These are phyloP conservation scores for Lactarius psammicola DNA, from an alignment of 768 basidiomycete species.

Conservation along the genomic window DNA sequence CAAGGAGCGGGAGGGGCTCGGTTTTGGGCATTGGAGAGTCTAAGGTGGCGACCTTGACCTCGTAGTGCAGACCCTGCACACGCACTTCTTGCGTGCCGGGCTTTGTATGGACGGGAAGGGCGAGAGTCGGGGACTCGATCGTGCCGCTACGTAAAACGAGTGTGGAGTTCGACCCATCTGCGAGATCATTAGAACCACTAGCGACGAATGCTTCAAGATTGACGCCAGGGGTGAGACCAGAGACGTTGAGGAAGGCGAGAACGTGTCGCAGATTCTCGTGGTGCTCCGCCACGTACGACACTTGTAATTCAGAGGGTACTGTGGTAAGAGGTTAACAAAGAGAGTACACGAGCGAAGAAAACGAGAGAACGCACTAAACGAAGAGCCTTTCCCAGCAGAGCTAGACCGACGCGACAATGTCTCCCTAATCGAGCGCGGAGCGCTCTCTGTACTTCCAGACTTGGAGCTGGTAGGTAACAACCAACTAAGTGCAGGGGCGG, in stretches of 20 bases:
- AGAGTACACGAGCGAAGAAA: background rate
- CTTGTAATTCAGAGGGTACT: constrained; percentile 34
- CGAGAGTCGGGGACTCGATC: constrained; percentile 53
- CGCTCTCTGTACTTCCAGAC: constrained; percentile 26
- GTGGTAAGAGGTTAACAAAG: background rate
- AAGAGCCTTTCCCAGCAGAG: constrained; percentile 33
- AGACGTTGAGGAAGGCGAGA: constrained; percentile 66
- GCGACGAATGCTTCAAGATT: constrained; percentile 69
- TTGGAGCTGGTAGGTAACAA: constrained; percentile 31
- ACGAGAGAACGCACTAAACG: constrained; percentile 31
- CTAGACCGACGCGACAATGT: constrained; percentile 31
- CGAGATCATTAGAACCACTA: constrained; percentile 39
- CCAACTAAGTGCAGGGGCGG: constrained; percentile 38
- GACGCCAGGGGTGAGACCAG: constrained; percentile 46
- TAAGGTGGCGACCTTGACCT: constrained; percentile 61
- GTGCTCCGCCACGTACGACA: constrained; percentile 68
- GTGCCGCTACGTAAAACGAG: constrained; percentile 62
- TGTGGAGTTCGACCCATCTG: constrained; percentile 24
- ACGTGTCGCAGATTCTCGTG: constrained; percentile 84
- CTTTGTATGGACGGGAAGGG: constrained; percentile 53
- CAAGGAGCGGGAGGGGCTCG: constrained; percentile 51
- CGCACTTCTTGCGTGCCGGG: constrained; percentile 63
- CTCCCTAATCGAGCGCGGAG: constrained; percentile 27
- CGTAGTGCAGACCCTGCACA: constrained; percentile 56
- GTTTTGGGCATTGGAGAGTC: constrained; percentile 26